Evolutionary conservation across 345 rosid species (phyloP), one percentile per base, ranked within the genome.

Genomic region (Odontarrhena argentea): DNA sequence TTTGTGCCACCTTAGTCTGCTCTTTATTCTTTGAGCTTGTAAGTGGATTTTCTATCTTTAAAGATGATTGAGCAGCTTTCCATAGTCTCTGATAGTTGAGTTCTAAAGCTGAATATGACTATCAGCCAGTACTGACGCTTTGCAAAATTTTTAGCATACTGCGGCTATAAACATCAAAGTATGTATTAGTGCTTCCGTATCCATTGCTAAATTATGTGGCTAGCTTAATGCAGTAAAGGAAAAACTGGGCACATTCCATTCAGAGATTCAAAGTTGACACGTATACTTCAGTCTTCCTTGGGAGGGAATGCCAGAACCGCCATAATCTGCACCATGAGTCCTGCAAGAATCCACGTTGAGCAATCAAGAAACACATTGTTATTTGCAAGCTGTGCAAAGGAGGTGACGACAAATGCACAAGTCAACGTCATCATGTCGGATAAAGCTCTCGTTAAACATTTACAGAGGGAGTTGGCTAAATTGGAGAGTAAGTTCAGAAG

Each of bases 361-460:
- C 97, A 94, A 69, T 85, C 99, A 55, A 85, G 97, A 69, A 94
- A 94, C 65, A 91, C 95, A 14, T 88, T 94, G 69, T 66, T 94
- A 74, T 94, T 94, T 63, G 99, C 99, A 47, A 86, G 95, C 60
- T 91, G 97, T 77, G 99, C 99, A 8, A 91, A 91, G 74, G 96
- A 88, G 75, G 96, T 94, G 79, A 41, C 86, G 47, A 94, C 95
- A 40, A 88, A 85, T 76, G 99, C 97, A 43, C 92, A 83, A 70
- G 89, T 94, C 71, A 88, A 91, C 40, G 88, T 90, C 22, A 89
- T 91, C 43, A 68, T 93, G 85, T 86, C 97, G 55, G 95, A 90
- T 78, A 93, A 88, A 84, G 86, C 85, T 36, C 74, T 93, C 71
- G 87, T 93, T 46, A 93, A 84, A 85, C 95, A 86, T 71, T 83